A percentile compares a stretch with the other conserved stretches of the same genome.
Conservation (phyloP, 495 filamentous ascomycete species). For the Lasiosphaeris hirsuta region DNA sequence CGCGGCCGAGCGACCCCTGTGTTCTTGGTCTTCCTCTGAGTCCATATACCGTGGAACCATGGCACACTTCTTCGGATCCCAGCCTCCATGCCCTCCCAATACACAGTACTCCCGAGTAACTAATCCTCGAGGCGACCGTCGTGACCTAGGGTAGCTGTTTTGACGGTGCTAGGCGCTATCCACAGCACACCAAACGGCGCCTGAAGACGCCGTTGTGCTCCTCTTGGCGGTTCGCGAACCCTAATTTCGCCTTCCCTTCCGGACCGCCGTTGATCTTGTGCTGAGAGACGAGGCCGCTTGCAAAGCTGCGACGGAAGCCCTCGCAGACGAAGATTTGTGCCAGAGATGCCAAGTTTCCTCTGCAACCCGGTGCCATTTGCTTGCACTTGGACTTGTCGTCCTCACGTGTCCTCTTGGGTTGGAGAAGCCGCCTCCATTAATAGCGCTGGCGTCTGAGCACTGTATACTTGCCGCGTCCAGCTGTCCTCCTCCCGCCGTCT, state of each 20-base stretch:
- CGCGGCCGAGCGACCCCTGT: too few species aligned
- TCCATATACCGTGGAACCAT: too few species aligned
- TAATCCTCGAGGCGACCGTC: too few species aligned
- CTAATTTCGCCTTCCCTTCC: slow-evolving; percentile 19
- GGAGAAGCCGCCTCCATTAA: slow-evolving; percentile 16
- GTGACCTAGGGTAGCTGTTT: too few species aligned
- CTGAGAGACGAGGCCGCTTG: slow-evolving; percentile 12
- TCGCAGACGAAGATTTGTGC: slow-evolving; percentile 1
- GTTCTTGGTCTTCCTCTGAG: too few species aligned
- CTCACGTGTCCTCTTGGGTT: slow-evolving; percentile 6
- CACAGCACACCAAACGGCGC: not conserved
- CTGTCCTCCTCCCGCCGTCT: not conserved
- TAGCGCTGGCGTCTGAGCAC: slow-evolving; percentile 11
- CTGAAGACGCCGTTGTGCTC: not conserved
- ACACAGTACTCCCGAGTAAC: too few species aligned
- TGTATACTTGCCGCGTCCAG: slow-evolving; percentile 4
- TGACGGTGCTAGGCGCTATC: too few species aligned
- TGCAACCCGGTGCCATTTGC: not conserved
- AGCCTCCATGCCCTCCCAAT: too few species aligned
- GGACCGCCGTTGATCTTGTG: slow-evolving; percentile 24
- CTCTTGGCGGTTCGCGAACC: not conserved
- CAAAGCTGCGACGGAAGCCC: slow-evolving; percentile 10
- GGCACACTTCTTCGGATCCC: too few species aligned
- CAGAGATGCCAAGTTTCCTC: slow-evolving; percentile 11
- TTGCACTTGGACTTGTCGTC: not conserved